Evolutionary conservation across 352 stramenopile species (phyloP), one percentile per base, ranked within the genome.

Genomic region (Pythium apleroticum): DNA sequence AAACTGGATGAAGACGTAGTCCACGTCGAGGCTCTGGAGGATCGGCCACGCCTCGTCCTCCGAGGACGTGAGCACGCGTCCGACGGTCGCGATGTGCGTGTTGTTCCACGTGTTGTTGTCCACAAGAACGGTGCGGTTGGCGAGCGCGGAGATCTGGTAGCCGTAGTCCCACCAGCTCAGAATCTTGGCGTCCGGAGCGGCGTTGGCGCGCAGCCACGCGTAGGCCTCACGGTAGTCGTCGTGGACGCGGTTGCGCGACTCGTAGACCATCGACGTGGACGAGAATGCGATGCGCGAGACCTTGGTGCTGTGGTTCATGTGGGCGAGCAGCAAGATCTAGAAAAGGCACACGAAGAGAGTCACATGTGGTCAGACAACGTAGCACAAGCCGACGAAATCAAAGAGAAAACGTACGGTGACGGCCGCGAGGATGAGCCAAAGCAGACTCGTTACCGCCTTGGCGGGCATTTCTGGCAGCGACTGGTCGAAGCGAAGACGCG

Each of bases 41-140:
- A 96, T 93, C 41, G 85, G 81, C 24, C 78, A 63, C 2, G 87
- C 87, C 12, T 84, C 77, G 0, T 88, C 82, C 68, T 96, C 87
- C 27, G 73, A 74, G 9, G 80, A 90, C 3, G 69, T 72, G 37
- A 96, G 72, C 35, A 89, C 89, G 11, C 93, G 85, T 1, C 94
- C 95, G 14, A 98, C 89, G 0, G 93, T 98, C 35, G 95, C 95
- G 69, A 98, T 98, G 73, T 98, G 95, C 35, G 93, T 98, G 71
- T 98, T 97, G 74, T 98, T 98, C 95, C 95, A 98, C 54, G 95
- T 98, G 66, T 98, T 98, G 77, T 98, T 98, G 77, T 98, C 95
- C 3, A 98, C 95, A 45, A 94, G 69, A 25, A 94, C 82, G 0
- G 85, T 96, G 46, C 87, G 87, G 60, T 96, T 96, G 11, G 87